Evolutionary conservation across 805 yeast genomes (phyloP), one percentile per base, ranked within the genome.

Genomic region (Torulaspora microellipsoides): DNA sequence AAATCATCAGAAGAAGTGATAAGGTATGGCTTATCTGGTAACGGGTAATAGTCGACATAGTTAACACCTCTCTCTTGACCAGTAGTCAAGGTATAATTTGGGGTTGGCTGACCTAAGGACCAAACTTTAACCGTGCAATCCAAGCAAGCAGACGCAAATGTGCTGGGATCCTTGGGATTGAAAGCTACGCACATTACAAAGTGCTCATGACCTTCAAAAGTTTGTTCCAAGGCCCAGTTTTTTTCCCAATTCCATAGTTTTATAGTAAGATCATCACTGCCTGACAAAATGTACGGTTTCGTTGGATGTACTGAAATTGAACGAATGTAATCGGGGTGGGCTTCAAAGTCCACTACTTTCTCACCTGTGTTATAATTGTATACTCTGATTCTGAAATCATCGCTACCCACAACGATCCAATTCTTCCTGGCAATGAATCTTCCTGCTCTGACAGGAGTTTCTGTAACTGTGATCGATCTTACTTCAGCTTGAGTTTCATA

Each of bases 221-320:
- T 79, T 65, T 87, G 97, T 64, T 87, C 93, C 53, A 84, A 69
- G 55, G 79, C 79, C 99, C 99, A 93, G 60, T 78, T 79, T 60
- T 81, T 80, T 44, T 93, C 99, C 99, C 99, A 93, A 66, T 93
- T 90, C 98, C 98, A 93, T 62, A 90, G 75, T 68, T 83, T 88
- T 62, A 93, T 79, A 33, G 95, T 78, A 73, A 85, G 80, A 65
- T 93, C 99, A 68, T 93, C 99, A 36, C 91, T 81, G 31, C 89
- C 86, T 2, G 97, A 85, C 56, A 93, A 73, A 39, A 93, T 75
- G 57, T 85, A 85, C 17, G 98, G 95, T 68, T 85, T 86, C 13
- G 91, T 75, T 34, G 98, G 97, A 68, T 93, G 99, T 33, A 91
- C 95, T 9, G 95, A 93, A 52, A 93, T 78, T 44, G 86, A 80